Percentiles rank a stretch among this genome's conserved stretches.
Conservation (phyloP, 192 early-diverging fungal genomes). For the Gryganskiella cystojenkinii region DNA sequence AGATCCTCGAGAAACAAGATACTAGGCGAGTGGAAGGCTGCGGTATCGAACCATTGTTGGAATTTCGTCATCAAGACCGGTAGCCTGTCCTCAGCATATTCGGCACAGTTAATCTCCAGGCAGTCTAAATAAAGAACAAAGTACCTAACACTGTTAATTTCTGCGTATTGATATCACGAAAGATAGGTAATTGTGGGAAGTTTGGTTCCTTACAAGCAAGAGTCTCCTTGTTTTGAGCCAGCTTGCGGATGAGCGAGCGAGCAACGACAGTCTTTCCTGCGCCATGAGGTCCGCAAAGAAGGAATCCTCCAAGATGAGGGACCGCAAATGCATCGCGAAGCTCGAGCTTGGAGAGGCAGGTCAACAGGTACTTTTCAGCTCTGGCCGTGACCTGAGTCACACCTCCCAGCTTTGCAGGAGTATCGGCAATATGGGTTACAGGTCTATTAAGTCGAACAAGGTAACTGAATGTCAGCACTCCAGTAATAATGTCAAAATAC, state of each 20-base stretch:
- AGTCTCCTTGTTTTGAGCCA: conserved; percentile 52
- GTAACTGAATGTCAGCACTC: too few species aligned
- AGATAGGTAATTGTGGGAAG: conserved; percentile 10
- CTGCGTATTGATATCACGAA: background rate
- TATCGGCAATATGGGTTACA: conserved; percentile 28
- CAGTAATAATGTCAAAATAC: background rate
- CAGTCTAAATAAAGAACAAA: conserved; percentile 53
- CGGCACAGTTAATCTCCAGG: conserved; percentile 64
- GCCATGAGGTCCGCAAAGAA: conserved; percentile 78
- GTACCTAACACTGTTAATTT: background rate
- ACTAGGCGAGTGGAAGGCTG: conserved; percentile 77
- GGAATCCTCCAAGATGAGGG: conserved; percentile 62
- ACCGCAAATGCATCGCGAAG: conserved; percentile 51
- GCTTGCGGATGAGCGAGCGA: conserved; percentile 56
- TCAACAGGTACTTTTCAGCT: conserved; percentile 53
- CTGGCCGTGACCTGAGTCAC: conserved; percentile 49
- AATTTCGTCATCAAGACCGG: conserved; percentile 69
- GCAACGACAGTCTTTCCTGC: conserved; percentile 80
- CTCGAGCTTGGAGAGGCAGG: conserved; percentile 53
- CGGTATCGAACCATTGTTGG: conserved; percentile 68
- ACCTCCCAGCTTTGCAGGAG: conserved; percentile 54
- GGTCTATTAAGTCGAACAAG: conserved; percentile 11
- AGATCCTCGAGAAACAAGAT: conserved; percentile 82
- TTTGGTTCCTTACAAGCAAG: conserved; percentile 64
- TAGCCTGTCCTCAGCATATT: conserved; percentile 66